Conservation (phyloP, 2,329 filamentous ascomycete species). For the Verticillium tricorpus region DNA sequence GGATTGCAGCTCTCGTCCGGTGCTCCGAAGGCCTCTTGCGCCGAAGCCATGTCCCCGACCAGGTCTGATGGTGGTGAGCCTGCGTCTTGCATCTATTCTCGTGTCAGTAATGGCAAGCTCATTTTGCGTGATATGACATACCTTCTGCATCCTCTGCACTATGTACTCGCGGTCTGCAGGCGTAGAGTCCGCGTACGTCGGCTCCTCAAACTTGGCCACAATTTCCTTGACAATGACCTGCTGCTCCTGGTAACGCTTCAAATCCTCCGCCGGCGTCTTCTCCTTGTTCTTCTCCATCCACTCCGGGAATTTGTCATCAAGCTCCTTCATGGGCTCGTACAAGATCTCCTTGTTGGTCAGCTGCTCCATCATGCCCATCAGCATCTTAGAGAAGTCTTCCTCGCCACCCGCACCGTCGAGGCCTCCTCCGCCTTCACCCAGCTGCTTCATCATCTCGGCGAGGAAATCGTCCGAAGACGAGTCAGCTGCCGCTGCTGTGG, state of each 20-base stretch:
- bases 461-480: slow-evolving; percentile 73
- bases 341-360: slow-evolving; percentile 97
- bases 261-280: slow-evolving; percentile 63
- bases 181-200: slow-evolving; percentile 77
- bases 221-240: slow-evolving; percentile 78
- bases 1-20: slow-evolving; percentile 60
- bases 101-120: slow-evolving; percentile 10
- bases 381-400: slow-evolving; percentile 89
- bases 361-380: slow-evolving; percentile 98
- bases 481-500: slow-evolving; percentile 70
- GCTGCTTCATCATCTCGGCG: slow-evolving; percentile 86
- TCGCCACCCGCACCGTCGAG: slow-evolving; percentile 58
- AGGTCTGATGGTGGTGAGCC: slow-evolving; percentile 88
- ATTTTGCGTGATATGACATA: slow-evolving; percentile 33
- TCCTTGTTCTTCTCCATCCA: slow-evolving; percentile 79
- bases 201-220: slow-evolving; percentile 80
- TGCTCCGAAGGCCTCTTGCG: slow-evolving; percentile 64
- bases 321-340: slow-evolving; percentile 98
- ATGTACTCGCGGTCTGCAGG: slow-evolving; percentile 82
- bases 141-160: slow-evolving; percentile 97
- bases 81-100: slow-evolving; percentile 84
- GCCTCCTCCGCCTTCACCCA: slow-evolving; percentile 63
- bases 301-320: slow-evolving; percentile 83
- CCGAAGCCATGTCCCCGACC: slow-evolving; percentile 82
- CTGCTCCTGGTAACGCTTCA: slow-evolving; percentile 78